Conservation (phyloP, 2,329 filamentous ascomycete species). For the Dactylellina parvicollis region DNA sequence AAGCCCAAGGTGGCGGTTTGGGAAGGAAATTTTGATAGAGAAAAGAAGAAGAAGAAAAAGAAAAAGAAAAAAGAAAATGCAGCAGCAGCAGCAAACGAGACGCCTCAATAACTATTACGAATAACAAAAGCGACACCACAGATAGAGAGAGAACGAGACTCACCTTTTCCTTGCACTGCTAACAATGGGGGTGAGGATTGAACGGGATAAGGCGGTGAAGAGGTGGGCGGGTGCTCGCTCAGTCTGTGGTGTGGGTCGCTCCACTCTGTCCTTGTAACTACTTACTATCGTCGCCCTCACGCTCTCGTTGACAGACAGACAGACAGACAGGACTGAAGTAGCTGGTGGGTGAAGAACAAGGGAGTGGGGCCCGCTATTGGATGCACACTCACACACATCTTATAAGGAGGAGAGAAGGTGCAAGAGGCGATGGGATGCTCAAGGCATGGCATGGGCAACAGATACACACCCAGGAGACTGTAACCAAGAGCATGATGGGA, state of each 20-base stretch:
- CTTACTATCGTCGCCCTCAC: conserved; percentile 48
- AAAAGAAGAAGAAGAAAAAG: conserved; percentile 6
- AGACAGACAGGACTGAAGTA: conserved; percentile 5
- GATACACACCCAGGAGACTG: conserved; percentile 6
- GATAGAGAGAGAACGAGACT: conserved; percentile 43
- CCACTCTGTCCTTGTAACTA: conserved; percentile 52
- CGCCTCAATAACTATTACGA: conserved; percentile 39
- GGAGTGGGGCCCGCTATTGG: conserved; percentile 46
- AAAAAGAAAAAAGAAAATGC: not conserved
- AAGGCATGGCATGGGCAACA: conserved; percentile 29
- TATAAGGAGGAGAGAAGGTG: conserved; percentile 30
- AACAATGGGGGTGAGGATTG: conserved; percentile 45
- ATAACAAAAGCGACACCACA: conserved; percentile 49
- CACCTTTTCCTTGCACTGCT: conserved; percentile 42
- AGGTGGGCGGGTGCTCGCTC: conserved; percentile 31
- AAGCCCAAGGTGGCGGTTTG: conserved; percentile 51
- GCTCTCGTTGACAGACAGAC: conserved; percentile 25
- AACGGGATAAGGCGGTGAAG: conserved; percentile 53
- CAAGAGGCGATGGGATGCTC: conserved; percentile 26
- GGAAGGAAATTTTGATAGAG: conserved; percentile 53
- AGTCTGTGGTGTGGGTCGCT: conserved; percentile 43
- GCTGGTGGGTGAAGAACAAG: conserved; percentile 43
- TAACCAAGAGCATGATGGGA: conserved; percentile 46
- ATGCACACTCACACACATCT: too few relatives aligned
- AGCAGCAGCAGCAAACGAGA: conserved; percentile 1